A percentile compares a stretch with the other conserved stretches of the same genome.
Conservation (phyloP, 441 rosid species). For the Euphorbia celastroides region DNA sequence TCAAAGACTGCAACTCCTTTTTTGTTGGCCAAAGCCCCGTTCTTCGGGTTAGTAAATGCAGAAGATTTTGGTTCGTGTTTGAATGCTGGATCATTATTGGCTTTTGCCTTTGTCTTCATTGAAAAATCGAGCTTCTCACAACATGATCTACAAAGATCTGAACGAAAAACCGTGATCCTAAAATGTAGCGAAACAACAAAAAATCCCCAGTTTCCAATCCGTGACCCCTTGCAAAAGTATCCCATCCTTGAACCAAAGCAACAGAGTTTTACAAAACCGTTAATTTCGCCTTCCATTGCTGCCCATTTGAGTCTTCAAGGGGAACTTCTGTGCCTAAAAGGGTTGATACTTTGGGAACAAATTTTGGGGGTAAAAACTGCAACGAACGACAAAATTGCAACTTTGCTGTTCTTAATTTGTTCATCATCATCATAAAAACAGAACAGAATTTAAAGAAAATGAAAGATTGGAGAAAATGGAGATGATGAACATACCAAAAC, state of each 20-base stretch:
- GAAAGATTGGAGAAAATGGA: background rate
- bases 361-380: slow-evolving; percentile 40
- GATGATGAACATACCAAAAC: slow-evolving; percentile 26
- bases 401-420: background rate
- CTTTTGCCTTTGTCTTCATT: background rate
- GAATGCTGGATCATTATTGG: background rate
- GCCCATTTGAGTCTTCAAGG: slow-evolving; percentile 30
- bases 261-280: slow-evolving; percentile 20
- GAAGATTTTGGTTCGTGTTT: background rate
- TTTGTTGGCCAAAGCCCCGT: too few species aligned
- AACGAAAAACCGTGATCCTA: slow-evolving; percentile 27
- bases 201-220: slow-evolving; percentile 35
- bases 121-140: slow-evolving; percentile 16
- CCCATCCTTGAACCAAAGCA: slow-evolving; percentile 35
- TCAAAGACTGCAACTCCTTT: background rate
- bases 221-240: slow-evolving; percentile 28
- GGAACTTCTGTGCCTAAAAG: slow-evolving; percentile 21
- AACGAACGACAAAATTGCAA: slow-evolving; percentile 6
- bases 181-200: slow-evolving; percentile 24
- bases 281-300: slow-evolving; percentile 29
- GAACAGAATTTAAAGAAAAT: background rate
- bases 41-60: background rate
- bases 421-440: background rate
- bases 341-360: slow-evolving; percentile 21
- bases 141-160: slow-evolving; percentile 9